phyloP scores from a whole-genome alignment of 1,284 basidiomycete species.

The Cutaneotrichosporon mucoides region DNA sequence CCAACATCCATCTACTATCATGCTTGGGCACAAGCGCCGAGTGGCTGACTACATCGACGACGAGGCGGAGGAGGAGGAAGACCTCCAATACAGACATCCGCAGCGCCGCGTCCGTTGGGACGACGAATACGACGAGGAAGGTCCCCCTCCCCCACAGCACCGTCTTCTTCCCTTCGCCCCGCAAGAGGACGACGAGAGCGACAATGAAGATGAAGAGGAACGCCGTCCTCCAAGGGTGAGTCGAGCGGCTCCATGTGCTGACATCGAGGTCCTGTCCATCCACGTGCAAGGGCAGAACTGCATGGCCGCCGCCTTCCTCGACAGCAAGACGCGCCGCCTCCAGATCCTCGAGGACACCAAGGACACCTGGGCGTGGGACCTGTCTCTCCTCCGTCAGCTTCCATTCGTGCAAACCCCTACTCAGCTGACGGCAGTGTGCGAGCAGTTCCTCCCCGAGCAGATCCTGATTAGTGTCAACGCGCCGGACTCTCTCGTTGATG shows the following conservation, averaged over 20 bases:
- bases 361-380: conserved; percentile 69
- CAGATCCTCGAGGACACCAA: conserved; percentile 77
- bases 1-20: no score
- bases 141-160: neutral
- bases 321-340: conserved; percentile 62
- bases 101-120: neutral
- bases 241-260: no score
- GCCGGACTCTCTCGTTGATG: conserved; percentile 68
- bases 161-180: neutral
- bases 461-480: conserved; percentile 71
- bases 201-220: neutral
- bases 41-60: neutral
- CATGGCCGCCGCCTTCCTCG: conserved; percentile 73
- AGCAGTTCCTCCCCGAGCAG: conserved; percentile 67
- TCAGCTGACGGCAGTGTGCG: conserved; percentile 59
- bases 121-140: neutral
- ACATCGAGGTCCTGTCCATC: conserved; percentile 27
- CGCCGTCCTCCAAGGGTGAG: no score
- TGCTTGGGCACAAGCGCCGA: neutral
- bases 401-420: neutral
- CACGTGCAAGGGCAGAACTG: conserved; percentile 22
- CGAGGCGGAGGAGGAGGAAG: neutral
- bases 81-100: neutral
- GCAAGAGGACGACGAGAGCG: neutral
- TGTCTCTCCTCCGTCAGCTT: conserved; percentile 56